Conservation (phyloP, 2,329 filamentous ascomycete species). For the Incumbomyces delicatus region DNA sequence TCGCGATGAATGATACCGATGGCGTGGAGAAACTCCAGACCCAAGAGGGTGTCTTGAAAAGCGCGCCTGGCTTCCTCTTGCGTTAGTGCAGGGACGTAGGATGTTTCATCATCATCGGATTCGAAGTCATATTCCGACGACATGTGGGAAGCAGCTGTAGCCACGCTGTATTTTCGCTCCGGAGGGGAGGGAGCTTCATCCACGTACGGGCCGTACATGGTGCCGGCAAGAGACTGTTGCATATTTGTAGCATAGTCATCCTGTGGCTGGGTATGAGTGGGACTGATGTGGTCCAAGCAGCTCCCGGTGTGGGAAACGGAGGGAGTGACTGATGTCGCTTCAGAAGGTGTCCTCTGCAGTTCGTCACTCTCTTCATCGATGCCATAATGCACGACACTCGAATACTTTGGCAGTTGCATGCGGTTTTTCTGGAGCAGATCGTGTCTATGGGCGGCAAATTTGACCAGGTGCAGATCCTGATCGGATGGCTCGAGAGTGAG, state of each 20-base stretch:
- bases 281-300: slow-evolving; percentile 1
- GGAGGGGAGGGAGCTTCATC: slow-evolving; percentile 39
- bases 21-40: slow-evolving; percentile 85
- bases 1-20: slow-evolving; percentile 99
- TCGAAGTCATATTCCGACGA: slow-evolving; percentile 36
- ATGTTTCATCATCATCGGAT: slow-evolving; percentile 66
- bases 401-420: slow-evolving; percentile 20
- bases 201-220: slow-evolving; percentile 67
- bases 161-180: slow-evolving; percentile 68
- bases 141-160: slow-evolving; percentile 47
- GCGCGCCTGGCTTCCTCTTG: slow-evolving; percentile 70
- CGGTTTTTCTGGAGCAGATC: slow-evolving; percentile 51
- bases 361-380: slow-evolving; percentile 41
- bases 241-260: slow-evolving; percentile 27
- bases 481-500: slow-evolving; percentile 50
- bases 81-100: slow-evolving; percentile 88
- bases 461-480: slow-evolving; percentile 36
- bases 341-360: slow-evolving; percentile 25
- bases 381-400: slow-evolving; percentile 57
- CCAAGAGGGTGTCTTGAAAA: slow-evolving; percentile 86
- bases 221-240: slow-evolving; percentile 50
- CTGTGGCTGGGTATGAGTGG: slow-evolving; percentile 11
- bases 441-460: slow-evolving; percentile 50
- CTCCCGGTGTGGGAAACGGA: slow-evolving; percentile 1
- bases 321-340: slow-evolving; percentile 16